A percentile compares a stretch with the other conserved stretches of the same genome.
Conservation (phyloP, 1,139 yeast species). For the Geotrichum citri-aurantii region DNA sequence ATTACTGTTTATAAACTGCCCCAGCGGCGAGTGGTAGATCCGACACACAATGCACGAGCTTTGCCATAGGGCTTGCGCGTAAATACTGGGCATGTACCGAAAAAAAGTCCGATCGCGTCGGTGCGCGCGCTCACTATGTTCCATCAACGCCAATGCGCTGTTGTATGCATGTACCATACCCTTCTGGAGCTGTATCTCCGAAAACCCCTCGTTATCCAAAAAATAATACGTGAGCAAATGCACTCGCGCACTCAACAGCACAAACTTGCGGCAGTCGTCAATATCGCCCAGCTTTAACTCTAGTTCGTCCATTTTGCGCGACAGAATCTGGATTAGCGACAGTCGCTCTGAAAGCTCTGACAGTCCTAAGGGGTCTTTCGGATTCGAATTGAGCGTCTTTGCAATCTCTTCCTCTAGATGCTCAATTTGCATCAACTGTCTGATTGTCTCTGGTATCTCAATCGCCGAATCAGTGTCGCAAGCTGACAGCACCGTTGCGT, state of each 20-base stretch:
- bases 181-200: conserved; percentile 58
- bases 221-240: conserved; percentile 78
- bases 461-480: conserved; percentile 41
- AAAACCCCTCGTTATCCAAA: conserved; percentile 49
- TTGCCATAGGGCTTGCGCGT: conserved; percentile 81
- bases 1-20: conserved; percentile 58
- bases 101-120: conserved; percentile 57
- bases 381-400: conserved; percentile 66
- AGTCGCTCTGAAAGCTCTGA: conserved; percentile 60
- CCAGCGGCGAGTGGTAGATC: conserved; percentile 67
- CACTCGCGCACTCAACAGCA: conserved; percentile 65
- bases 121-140: conserved; percentile 61
- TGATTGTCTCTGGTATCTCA: conserved; percentile 55
- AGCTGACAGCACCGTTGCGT: conserved; percentile 58
- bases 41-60: conserved; percentile 80
- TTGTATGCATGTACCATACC: conserved; percentile 76
- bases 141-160: conserved; percentile 65
- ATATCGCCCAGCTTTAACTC: conserved; percentile 49
- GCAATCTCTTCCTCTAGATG: conserved; percentile 83
- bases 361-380: conserved; percentile 61
- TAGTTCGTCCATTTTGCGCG: conserved; percentile 67
- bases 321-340: conserved; percentile 64
- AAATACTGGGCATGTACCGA: conserved; percentile 76
- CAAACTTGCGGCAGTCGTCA: conserved; percentile 66
- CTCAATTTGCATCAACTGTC: conserved; percentile 75